These are phyloP conservation scores for Candida tropicalis DNA, from an alignment of 1,139 yeast genomes.

Conservation along the genomic window DNA sequence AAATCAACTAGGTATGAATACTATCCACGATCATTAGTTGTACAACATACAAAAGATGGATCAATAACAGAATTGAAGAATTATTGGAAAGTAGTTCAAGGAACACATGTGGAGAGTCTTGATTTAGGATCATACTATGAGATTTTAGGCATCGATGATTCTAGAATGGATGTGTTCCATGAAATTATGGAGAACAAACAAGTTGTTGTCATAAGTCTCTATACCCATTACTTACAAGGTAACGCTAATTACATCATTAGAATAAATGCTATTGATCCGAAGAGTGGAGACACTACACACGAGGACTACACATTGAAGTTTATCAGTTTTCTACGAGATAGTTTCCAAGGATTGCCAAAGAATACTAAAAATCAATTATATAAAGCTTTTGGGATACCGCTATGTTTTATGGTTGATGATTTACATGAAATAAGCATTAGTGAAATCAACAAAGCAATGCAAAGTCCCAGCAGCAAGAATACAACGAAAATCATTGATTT, in stretches of 20 bases:
- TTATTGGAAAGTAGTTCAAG: slow-evolving; percentile 2
- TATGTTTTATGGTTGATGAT: neutral
- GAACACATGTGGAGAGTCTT: neutral
- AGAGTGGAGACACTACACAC: neutral
- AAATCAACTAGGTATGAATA: neutral
- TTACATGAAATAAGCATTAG: slow-evolving; percentile 1
- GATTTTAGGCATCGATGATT: neutral
- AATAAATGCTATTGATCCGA: neutral
- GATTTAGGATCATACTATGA: neutral
- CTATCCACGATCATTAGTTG: neutral
- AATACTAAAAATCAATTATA: neutral
- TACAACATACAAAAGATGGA: slow-evolving; percentile 10
- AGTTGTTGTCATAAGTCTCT: neutral
- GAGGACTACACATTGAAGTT: slow-evolving; percentile 8
- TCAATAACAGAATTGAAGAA: slow-evolving; percentile 6
- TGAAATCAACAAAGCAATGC: slow-evolving; percentile 11
- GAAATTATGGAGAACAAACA: neutral
- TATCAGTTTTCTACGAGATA: slow-evolving; percentile 5
- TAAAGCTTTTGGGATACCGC: slow-evolving; percentile 9
- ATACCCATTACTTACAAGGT: neutral
- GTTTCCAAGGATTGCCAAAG: neutral
- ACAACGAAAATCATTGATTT: neutral
- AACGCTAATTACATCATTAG: neutral
- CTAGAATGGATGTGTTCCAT: neutral
- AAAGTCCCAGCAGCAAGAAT: neutral